phyloP scores from a whole-genome alignment of 2,329 filamentous ascomycete genomes.

The Stagonosporopsis cucurbitacearum region DNA sequence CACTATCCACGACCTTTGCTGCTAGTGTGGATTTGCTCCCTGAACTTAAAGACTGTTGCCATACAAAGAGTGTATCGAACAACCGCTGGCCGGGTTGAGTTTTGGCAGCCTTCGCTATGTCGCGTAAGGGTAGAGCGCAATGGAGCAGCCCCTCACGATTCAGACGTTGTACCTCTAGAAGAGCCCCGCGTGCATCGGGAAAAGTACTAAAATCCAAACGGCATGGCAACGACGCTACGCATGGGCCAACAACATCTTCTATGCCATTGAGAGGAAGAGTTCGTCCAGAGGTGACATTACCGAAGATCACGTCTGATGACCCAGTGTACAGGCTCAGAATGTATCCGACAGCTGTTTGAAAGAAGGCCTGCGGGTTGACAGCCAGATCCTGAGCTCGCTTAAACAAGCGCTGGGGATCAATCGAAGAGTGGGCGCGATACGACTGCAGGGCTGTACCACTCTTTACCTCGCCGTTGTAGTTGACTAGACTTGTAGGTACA shows the following conservation, averaged over 20 bases:
- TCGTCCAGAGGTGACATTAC: constrained; percentile 81
- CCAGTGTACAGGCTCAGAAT: constrained; percentile 71
- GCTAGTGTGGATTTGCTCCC: constrained; percentile 35
- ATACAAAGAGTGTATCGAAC: constrained; percentile 82
- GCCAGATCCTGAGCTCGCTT: constrained; percentile 39
- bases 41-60: constrained; percentile 73
- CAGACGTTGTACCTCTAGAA: constrained; percentile 67
- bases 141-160: constrained; percentile 72
- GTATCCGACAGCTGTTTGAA: constrained; percentile 74
- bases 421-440: constrained; percentile 29
- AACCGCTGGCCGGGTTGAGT: constrained; percentile 63
- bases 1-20: constrained; percentile 64
- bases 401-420: constrained; percentile 24
- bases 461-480: constrained; percentile 56
- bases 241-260: constrained; percentile 79
- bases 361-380: constrained; percentile 72
- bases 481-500: constrained; percentile 63
- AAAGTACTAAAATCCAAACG: constrained; percentile 65
- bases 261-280: constrained; percentile 73
- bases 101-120: constrained; percentile 70
- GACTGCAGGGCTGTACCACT: constrained; percentile 8
- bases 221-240: constrained; percentile 76
- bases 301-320: constrained; percentile 71
- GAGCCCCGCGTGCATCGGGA: constrained; percentile 63
- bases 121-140: constrained; percentile 67